phyloP scores from a whole-genome alignment of 2,329 filamentous ascomycete genomes.

The Ophiosphaerella narmari region DNA sequence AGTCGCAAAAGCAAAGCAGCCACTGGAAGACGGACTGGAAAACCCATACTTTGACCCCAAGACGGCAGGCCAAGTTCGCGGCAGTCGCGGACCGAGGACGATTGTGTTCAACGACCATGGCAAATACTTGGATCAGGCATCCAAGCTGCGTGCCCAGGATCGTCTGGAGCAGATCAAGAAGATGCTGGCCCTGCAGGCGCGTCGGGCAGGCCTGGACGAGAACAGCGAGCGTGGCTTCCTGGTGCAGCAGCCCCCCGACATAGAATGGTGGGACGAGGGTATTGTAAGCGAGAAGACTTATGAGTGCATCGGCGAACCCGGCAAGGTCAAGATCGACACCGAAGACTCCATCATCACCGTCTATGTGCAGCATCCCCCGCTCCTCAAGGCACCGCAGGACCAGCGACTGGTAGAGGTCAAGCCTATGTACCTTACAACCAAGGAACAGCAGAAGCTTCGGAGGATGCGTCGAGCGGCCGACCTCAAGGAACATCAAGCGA shows the following conservation, averaged over 20 bases:
- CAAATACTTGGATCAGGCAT: conserved; percentile 95
- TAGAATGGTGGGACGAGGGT: conserved; percentile 98
- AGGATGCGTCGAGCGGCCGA: conserved; percentile 90
- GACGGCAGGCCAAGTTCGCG: conserved; percentile 60
- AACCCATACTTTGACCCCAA: conserved; percentile 86
- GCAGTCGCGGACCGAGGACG: conserved; percentile 71
- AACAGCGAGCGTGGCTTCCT: conserved; percentile 90
- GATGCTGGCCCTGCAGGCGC: conserved; percentile 82
- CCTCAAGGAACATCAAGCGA: conserved; percentile 93
- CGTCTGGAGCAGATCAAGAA: conserved; percentile 94
- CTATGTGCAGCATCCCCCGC: conserved; percentile 91
- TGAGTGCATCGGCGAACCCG: conserved; percentile 66
- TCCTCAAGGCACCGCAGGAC: conserved; percentile 89
- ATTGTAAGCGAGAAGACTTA: conserved; percentile 78
- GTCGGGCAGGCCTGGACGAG: conserved; percentile 92
- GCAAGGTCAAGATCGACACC: conserved; percentile 72
- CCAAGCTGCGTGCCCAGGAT: conserved; percentile 83
- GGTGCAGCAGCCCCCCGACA: conserved; percentile 78
- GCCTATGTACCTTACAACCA: conserved; percentile 87
- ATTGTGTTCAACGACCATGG: conserved; percentile 93
- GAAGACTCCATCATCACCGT: conserved; percentile 86
- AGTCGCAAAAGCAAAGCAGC: conserved; percentile 42
- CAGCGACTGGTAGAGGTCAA: conserved; percentile 78
- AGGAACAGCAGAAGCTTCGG: conserved; percentile 89
- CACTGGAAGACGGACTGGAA: conserved; percentile 62